phyloP scores from a whole-genome alignment of 192 early-diverging fungal genomes.

The Chytriomyces sp. region DNA sequence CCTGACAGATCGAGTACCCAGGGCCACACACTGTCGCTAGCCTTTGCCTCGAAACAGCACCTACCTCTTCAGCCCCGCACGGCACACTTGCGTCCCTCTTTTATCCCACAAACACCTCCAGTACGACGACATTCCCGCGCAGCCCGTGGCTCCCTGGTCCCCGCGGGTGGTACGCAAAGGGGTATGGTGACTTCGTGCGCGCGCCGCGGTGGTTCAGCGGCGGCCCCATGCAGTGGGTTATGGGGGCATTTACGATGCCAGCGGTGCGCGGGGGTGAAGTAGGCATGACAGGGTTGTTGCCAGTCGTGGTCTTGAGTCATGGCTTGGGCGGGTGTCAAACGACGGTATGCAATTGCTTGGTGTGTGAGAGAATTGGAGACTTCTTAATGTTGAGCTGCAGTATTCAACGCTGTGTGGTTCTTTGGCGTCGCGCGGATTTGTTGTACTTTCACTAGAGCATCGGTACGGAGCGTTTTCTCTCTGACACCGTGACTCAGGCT shows the following conservation, averaged over 20 bases:
- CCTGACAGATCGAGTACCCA: no score
- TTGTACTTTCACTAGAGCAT: slow-evolving; percentile 44
- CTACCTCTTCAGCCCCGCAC: neutral
- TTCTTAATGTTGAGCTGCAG: slow-evolving; percentile 4
- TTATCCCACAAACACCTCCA: no score
- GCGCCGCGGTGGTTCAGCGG: no score
- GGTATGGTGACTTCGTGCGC: no score
- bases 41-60: neutral
- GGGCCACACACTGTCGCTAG: neutral
- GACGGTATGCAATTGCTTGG: neutral
- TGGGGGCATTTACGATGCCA: no score
- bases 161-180: no score
- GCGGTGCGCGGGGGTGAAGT: no score
- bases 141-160: no score
- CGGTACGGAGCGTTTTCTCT: slow-evolving; percentile 25
- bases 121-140: no score
- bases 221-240: no score
- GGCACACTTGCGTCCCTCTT: no score
- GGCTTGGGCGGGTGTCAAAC: slow-evolving; percentile 14
- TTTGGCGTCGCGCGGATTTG: slow-evolving; percentile 40
- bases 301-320: slow-evolving; percentile 11
- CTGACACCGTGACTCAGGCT: neutral
- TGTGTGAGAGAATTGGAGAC: neutral
- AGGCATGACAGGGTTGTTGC: neutral
- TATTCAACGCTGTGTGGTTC: slow-evolving; percentile 35